Evolutionary conservation across 2,329 filamentous ascomycete genomes (phyloP), one percentile per base, ranked within the genome.

Genomic region (Ampelomyces quisqualis): DNA sequence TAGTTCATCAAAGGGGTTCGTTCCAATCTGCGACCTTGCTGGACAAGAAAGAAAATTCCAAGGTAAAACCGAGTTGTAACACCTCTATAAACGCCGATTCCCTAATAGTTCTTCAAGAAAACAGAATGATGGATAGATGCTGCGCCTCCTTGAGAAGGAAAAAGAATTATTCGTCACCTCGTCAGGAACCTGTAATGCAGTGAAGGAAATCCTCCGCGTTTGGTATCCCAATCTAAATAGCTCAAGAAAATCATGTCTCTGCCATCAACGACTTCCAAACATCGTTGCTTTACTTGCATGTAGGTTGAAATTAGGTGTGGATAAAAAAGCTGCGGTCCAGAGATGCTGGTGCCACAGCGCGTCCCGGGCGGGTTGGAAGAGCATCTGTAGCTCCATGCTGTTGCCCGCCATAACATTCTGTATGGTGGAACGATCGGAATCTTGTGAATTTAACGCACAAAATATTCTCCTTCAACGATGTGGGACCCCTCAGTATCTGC

Each of bases 71-170:
- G 31, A 36, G 19, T 33, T 15, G 40, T 27, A 39, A 50, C 53
- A 60, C 51, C 58, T 64, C 61, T 64, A 62, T 53, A 19, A 56
- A 62, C 58, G 49, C 58, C 55, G 37, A 8, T 32, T 22, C 47
- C 56, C 57, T 58, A 53, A 47, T 20, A 35, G 40, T 38, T 53
- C 47, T 53, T 50, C 21, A 15, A 32, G 28, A 32, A 38, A 28
- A 5, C 6, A 28, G 26, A 17, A 29, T 17, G n/a, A 38, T 28
- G 23, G 20, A 27, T 24, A 17, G 22, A 46, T 36, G 35, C 31
- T 40, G 34, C 21, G 28, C 20, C 20, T 9, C 10, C 20, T n/a
- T 14, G 17, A n/a, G 21, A 13, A 48, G 31, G 27, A 36, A 45
- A 40, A 33, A 31, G 37, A 50, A 45, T 23, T 33, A 27, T 9